Base-by-base conservation (phyloP, 768 basidiomycete species). In the Tricholoma furcatifolium region DNA sequence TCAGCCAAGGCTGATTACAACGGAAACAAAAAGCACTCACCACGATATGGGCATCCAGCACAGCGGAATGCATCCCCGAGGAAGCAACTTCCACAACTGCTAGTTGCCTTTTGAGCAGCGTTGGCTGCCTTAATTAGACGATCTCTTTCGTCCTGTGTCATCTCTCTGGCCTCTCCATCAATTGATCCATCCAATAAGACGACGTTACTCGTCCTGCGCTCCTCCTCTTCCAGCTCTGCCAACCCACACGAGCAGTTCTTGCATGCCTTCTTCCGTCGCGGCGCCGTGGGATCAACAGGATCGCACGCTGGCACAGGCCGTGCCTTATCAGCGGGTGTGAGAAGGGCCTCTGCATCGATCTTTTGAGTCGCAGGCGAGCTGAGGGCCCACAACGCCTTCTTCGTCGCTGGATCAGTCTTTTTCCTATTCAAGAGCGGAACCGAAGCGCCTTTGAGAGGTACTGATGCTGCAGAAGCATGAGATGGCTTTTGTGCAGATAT, bases 61-160 rank as follows among this genome's bases (percentile, higher is more conserved):
- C 97, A 99, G 65, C 97, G 78, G 74, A 99, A 99, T 2, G 97
- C 97, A 70, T 99, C 97, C 9, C 97, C 97, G 34, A 98, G 74
- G 76, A 92, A 98, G 76, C 97, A 99, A 74, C 80, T 98, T 14
- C 95, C 96, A 74, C 97, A 98, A 65, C 92, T 93, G 66, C 94
- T 96, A 50, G 94, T 98, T 34, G 91, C 93, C 74, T 92, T 91
- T 11, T 86, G 84, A 12, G 91, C 82, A 18, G 80, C 80, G 62
- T 78, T 81, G 1, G 87, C 88, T 8, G 89, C 89, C 38, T 73
- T 69, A 2, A 82, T 62, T 64, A 91, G 67, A 59, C 82, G 80
- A 67, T 80, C 85, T 70, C 75, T 85, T 75, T 88, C 91, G 36
- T 64, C 67, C 61, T 80, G 75, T 38, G 70, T 65, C 3, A 87